phyloP scores from a whole-genome alignment of 768 basidiomycete species.

The Lentinula sp. region DNA sequence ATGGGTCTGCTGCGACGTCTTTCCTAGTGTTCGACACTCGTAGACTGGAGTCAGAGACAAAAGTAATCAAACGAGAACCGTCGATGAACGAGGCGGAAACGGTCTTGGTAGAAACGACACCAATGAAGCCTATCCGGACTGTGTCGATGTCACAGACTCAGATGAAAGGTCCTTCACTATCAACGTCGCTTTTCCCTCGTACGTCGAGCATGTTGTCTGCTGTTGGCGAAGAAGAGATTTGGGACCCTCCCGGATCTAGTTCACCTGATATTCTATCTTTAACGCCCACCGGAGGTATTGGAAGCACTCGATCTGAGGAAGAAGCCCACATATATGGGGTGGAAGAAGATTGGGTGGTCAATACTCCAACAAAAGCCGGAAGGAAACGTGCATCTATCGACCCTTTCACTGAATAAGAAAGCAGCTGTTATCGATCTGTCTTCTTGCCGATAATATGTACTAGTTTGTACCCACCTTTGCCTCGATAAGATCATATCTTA shows the following conservation, averaged over 20 bases:
- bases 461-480: too few species aligned
- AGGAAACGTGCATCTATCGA: neutral
- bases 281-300: neutral
- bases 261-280: constrained; percentile 37
- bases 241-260: constrained; percentile 28
- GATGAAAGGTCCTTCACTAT: constrained; percentile 1
- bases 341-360: neutral
- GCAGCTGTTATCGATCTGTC: too few species aligned
- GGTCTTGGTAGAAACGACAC: constrained; percentile 49
- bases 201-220: neutral
- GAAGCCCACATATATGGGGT: neutral
- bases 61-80: neutral
- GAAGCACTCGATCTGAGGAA: neutral
- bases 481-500: neutral
- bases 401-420: too few species aligned
- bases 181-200: constrained; percentile 3
- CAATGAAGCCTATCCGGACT: constrained; percentile 30
- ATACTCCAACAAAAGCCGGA: neutral
- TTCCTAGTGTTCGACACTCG: constrained; percentile 14
- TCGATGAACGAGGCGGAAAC: constrained; percentile 23
- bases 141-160: constrained; percentile 6
- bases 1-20: neutral
- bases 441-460: too few species aligned
- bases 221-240: constrained; percentile 28
- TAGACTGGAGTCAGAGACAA: constrained; percentile 10